A percentile compares a stretch with the other conserved stretches of the same genome.
Conservation (phyloP, 1,139 yeast genomes). For the Pichia inconspicua region DNA sequence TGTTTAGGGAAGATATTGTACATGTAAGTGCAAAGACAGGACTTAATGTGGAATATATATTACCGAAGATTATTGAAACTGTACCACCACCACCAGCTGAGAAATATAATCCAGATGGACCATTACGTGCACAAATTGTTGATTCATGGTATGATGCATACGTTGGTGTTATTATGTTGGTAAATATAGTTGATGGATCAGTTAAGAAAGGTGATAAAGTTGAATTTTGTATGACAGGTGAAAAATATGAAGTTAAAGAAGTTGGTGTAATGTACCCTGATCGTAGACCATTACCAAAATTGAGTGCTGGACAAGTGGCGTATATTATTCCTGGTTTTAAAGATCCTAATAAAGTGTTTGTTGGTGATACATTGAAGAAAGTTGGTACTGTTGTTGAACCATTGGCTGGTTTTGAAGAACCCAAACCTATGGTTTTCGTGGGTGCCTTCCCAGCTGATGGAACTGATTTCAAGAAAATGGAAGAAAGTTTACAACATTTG, state of each 20-base stretch:
- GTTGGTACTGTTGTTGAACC: constrained; percentile 64
- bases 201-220: constrained; percentile 69
- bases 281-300: constrained; percentile 49
- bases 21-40: constrained; percentile 94
- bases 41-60: constrained; percentile 58
- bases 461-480: constrained; percentile 77
- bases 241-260: constrained; percentile 79
- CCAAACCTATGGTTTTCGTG: constrained; percentile 96
- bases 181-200: constrained; percentile 77
- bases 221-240: constrained; percentile 67
- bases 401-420: constrained; percentile 91
- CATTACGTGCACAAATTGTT: constrained; percentile 72
- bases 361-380: constrained; percentile 85
- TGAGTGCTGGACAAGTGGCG: constrained; percentile 90
- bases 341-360: constrained; percentile 73
- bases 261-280: constrained; percentile 96
- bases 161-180: constrained; percentile 84
- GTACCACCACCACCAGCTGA: constrained; percentile 52
- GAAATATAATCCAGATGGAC: constrained; percentile 47
- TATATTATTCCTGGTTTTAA: constrained; percentile 92
- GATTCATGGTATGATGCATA: constrained; percentile 97
- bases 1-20: constrained; percentile 66
- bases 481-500: constrained; percentile 81
- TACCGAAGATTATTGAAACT: constrained; percentile 72
- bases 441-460: constrained; percentile 99